Percentiles rank a stretch among this genome's conserved stretches.
phyloP scores from a whole-genome alignment of 116 monocot genomes.

The Zostera marina region DNA sequence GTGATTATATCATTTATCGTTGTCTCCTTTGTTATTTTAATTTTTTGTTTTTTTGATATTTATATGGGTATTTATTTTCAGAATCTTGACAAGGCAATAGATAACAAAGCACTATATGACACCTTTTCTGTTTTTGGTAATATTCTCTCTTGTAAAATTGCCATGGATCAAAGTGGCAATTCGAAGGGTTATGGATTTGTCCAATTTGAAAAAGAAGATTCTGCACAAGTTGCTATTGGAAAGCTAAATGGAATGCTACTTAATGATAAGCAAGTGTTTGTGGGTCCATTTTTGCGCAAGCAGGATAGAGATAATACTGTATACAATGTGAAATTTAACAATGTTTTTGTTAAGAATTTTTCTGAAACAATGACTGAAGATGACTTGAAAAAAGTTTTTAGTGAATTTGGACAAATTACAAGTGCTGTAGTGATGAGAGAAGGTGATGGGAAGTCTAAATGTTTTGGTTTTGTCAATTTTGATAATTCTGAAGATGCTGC shows the following conservation, averaged over 20 bases:
- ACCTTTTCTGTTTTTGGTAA: conserved; percentile 84
- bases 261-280: conserved; percentile 90
- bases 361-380: conserved; percentile 59
- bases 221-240: conserved; percentile 65
- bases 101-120: conserved; percentile 81
- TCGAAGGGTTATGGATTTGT: conserved; percentile 98
- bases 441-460: conserved; percentile 75
- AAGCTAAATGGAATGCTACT: conserved; percentile 92
- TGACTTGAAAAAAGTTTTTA: conserved; percentile 48
- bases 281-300: conserved; percentile 78
- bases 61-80: conserved; percentile 13
- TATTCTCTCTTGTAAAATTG: conserved; percentile 93
- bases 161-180: conserved; percentile 58
- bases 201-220: conserved; percentile 78
- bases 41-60: too few relatives aligned
- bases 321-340: conserved; percentile 41
- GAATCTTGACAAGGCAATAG: conserved; percentile 91
- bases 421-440: conserved; percentile 82
- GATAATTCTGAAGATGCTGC: conserved; percentile 78
- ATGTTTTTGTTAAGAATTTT: conserved; percentile 95
- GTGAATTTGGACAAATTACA: conserved; percentile 65
- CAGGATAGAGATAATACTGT: conserved; percentile 63
- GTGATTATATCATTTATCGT: too few relatives aligned
- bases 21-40: too few relatives aligned
- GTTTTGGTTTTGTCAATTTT: conserved; percentile 98